Evolutionary conservation across 495 filamentous ascomycete genomes (phyloP), one percentile per base, ranked within the genome.

Genomic region (Aspergillus sclerotioniger): DNA sequence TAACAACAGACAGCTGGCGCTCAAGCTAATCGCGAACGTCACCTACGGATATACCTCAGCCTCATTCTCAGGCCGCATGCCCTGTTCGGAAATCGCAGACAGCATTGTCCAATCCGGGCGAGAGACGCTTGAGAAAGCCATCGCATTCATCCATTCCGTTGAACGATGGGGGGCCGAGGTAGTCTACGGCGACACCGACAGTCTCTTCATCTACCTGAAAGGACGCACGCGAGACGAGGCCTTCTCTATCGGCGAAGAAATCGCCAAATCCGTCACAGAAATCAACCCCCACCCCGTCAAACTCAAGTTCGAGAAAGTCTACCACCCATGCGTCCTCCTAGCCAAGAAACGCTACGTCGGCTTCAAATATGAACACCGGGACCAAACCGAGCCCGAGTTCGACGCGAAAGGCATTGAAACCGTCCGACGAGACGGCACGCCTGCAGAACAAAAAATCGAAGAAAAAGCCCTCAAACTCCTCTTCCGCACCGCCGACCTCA

Each of bases 391-490:
- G 59, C 95, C 94, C 19, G 91, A 95, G 17, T 98, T 98, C 60
- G 94, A 98, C 67, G 94, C 95, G 44, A 98, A 98, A 68, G 94
- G 94, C 29, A 98, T 97, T 57, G 94, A 98, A 76, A 98, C 95
- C 0, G 92, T 98, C 25, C 84, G 94, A 8, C 84, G 94, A 53
- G 94, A 98, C 72, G 94, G 94, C 46, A 97, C 91, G 3, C 91
- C 92, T 0, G 94, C 93, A 0, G 90, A 96, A 70, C 95, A 98
- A 68, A 96, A 93, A 76, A 96, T 98, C 60, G 92, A 96, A 76
- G 94, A 98, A 74, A 95, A 92, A 63, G 90, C 90, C 5, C 79
- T 98, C 13, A 90, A 90, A 63, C 84, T 94, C 20, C 80, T 98
- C 29, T 98, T 98, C 67, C 85, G 90, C 28, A 96, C 93, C 2